Conservation (phyloP, 1,139 yeast genomes). For the Debaryomycetaceae sp. region DNA sequence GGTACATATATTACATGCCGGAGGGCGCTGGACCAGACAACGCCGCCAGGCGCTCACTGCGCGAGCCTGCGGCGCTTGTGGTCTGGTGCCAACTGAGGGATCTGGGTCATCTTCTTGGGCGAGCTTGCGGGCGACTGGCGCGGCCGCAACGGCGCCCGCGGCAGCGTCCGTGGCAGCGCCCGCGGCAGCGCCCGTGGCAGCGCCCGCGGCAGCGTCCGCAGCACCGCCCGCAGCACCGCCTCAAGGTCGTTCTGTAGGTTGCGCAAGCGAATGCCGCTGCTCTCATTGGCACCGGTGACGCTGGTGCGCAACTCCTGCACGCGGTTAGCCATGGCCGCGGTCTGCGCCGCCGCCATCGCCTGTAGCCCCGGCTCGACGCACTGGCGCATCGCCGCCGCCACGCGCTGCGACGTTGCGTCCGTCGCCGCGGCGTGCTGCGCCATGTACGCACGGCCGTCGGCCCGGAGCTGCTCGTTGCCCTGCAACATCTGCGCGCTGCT, state of each 20-base stretch:
- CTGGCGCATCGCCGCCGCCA: no score
- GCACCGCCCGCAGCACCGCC: neutral
- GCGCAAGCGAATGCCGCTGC: constrained; percentile 3
- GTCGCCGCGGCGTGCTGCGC: no score
- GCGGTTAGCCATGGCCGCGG: neutral
- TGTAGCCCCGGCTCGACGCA: constrained; percentile 3
- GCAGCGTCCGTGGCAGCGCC: no score
- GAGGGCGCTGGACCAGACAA: neutral
- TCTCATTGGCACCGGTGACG: constrained; percentile 3
- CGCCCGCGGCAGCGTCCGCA: no score
- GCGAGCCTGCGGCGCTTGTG: neutral
- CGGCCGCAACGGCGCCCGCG: no score
- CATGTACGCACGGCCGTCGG: no score
- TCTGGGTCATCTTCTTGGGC: neutral
- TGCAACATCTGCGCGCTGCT: neutral
- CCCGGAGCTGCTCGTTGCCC: no score
- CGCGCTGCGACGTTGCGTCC: no score
- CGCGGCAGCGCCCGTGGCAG: no score
- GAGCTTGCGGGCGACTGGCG: no score
- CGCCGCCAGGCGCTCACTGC: constrained; percentile 1
- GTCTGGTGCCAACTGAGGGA: neutral
- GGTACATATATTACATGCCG: no score
- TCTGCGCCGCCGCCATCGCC: neutral
- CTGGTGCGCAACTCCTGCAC: neutral
- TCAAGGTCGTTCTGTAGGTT: constrained; percentile 7